Conservation (phyloP, 2,329 filamentous ascomycete species). For the Huntiella savannae region DNA sequence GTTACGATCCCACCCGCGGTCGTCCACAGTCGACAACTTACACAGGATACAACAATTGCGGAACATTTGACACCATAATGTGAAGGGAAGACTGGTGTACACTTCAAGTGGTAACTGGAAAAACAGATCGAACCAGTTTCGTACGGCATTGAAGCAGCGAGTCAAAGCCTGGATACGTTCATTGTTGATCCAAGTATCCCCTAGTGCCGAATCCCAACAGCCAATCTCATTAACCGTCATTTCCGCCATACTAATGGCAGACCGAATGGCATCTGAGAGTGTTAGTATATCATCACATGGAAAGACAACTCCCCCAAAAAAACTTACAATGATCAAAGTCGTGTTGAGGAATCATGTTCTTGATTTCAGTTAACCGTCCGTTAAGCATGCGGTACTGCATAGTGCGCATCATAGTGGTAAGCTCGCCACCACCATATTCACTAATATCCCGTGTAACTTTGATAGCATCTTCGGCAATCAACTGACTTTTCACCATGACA, state of each 20-base stretch:
- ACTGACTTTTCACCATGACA: conserved; percentile 7
- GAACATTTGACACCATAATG: conserved; percentile 10
- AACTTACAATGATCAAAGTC: conserved; percentile 6
- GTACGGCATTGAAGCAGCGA: conserved; percentile 7
- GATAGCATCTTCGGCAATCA: conserved; percentile 7
- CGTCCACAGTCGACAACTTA: conserved; percentile 8
- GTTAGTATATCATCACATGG: neutral
- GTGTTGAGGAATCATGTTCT: neutral
- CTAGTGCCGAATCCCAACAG: conserved; percentile 6
- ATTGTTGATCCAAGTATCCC: conserved; percentile 7
- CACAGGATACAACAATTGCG: conserved; percentile 10
- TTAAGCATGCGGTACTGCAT: conserved; percentile 10
- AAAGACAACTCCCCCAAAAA: neutral
- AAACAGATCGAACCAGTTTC: conserved; percentile 6
- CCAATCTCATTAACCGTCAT: conserved; percentile 8
- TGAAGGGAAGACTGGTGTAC: conserved; percentile 8
- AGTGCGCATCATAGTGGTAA: conserved; percentile 4
- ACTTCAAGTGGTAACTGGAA: conserved; percentile 5
- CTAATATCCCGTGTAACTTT: conserved; percentile 4
- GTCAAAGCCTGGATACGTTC: conserved; percentile 7
- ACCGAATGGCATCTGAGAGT: conserved; percentile 5
- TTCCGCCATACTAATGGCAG: conserved; percentile 6
- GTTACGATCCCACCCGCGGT: conserved; percentile 8
- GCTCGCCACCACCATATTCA: conserved; percentile 1
- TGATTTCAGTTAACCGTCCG: conserved; percentile 7